These are phyloP conservation scores for Calonectria hongkongensis DNA, from an alignment of 2,329 filamentous ascomycete species.

Conservation along the genomic window DNA sequence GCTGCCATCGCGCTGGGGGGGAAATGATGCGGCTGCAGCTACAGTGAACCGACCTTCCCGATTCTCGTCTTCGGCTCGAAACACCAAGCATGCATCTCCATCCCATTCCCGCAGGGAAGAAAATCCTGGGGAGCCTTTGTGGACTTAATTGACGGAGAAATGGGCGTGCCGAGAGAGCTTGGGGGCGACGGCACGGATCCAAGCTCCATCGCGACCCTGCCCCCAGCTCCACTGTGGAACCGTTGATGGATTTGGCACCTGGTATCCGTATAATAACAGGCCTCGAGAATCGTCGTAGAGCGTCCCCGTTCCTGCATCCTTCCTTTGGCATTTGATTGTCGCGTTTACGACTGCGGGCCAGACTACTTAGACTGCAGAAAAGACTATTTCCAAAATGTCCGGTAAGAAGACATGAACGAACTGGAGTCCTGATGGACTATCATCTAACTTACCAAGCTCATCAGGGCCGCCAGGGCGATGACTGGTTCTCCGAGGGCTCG, in stretches of 20 bases:
- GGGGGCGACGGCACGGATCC: slow-evolving; percentile 17
- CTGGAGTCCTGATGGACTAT: neutral
- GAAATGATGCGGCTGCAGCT: neutral
- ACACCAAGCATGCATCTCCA: neutral
- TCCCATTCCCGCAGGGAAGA: neutral
- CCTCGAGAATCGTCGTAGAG: neutral
- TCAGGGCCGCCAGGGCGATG: neutral
- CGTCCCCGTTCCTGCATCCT: slow-evolving; percentile 15
- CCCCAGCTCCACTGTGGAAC: slow-evolving; percentile 10
- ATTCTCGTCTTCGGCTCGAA: slow-evolving; percentile 9
- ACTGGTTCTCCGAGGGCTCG: slow-evolving; percentile 1
- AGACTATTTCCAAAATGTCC: neutral
- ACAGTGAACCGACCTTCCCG: neutral
- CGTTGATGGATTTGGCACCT: slow-evolving; percentile 20
- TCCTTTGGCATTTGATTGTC: slow-evolving; percentile 22
- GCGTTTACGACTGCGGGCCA: slow-evolving; percentile 12
- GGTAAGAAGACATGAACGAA: neutral
- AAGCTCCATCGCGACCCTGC: neutral
- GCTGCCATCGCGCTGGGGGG: too few relatives aligned
- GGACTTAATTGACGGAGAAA: slow-evolving; percentile 25
- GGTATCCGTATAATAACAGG: slow-evolving; percentile 18
- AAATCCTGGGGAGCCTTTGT: slow-evolving; percentile 3
- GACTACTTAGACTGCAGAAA: neutral
- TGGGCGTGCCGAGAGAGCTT: neutral
- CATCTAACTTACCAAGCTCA: slow-evolving; percentile 12